A percentile compares a stretch with the other conserved stretches of the same genome.
phyloP scores from a whole-genome alignment of 2,329 filamentous ascomycete species.

The Helotiales sp. region DNA sequence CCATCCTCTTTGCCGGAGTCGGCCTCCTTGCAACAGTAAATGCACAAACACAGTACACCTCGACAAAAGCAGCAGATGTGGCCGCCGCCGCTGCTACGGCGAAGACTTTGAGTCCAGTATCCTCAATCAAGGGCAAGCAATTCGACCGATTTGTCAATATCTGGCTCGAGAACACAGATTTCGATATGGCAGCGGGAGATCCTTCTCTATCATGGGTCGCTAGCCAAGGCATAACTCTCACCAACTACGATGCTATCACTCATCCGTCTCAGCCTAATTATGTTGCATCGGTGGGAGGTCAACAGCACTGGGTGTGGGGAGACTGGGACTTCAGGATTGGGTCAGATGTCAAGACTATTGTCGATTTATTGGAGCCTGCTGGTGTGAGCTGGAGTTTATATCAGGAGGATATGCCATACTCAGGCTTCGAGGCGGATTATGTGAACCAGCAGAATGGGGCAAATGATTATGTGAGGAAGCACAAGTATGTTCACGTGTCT shows the following conservation, averaged over 20 bases:
- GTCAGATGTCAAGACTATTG: conserved; percentile 56
- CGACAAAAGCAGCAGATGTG: conserved; percentile 20
- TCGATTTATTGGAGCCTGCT: conserved; percentile 49
- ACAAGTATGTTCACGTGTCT: conserved; percentile 56
- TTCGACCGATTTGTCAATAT: conserved; percentile 73
- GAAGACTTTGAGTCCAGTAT: conserved; percentile 59
- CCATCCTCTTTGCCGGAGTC: conserved; percentile 1
- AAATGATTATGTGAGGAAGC: conserved; percentile 80
- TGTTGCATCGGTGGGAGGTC: conserved; percentile 63
- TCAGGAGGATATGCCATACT: conserved; percentile 73
- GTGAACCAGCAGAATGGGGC: conserved; percentile 63
- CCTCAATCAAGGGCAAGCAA: conserved; percentile 64
- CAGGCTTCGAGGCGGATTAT: conserved; percentile 67
- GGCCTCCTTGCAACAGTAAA: background rate
- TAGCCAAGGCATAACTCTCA: conserved; percentile 60
- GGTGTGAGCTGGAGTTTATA: conserved; percentile 64
- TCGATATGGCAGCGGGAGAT: conserved; percentile 61
- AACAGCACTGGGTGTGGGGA: conserved; percentile 69
- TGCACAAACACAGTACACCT: conserved; percentile 38
- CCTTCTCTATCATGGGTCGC: conserved; percentile 53
- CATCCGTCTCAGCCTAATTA: conserved; percentile 80
- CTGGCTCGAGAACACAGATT: conserved; percentile 74
- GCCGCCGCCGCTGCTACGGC: conserved; percentile 51
- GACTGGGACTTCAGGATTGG: conserved; percentile 60
- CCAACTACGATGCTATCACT: conserved; percentile 61